Evolutionary conservation across 2,329 filamentous ascomycete species (phyloP).

Genomic region (Rhytidhysteron rufulum): DNA sequence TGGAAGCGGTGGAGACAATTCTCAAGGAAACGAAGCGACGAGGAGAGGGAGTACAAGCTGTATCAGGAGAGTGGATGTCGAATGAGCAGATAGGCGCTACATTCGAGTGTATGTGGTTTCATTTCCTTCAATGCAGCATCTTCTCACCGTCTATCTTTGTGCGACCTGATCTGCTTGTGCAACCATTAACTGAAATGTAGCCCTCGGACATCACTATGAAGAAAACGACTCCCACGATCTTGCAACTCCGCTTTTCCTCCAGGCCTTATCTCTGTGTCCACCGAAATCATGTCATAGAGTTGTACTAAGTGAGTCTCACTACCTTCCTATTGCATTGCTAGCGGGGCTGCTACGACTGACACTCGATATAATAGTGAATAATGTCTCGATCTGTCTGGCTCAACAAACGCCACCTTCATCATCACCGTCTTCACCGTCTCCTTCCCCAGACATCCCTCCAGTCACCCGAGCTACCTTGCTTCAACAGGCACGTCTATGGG

Average conservation of each 20-base stretch:
- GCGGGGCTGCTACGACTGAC: constrained; percentile 4
- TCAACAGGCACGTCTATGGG: constrained; percentile 72
- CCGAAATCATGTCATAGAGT: constrained; percentile 69
- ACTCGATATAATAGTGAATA: constrained; percentile 60
- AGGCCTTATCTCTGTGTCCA: constrained; percentile 69
- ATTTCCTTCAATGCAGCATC: constrained; percentile 3
- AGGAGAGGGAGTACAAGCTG: constrained; percentile 63
- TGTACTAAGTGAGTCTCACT: constrained; percentile 60
- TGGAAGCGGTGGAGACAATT: constrained; percentile 77
- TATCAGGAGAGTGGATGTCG: constrained; percentile 68
- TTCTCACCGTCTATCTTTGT: constrained; percentile 7
- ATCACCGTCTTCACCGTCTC: constrained; percentile 28
- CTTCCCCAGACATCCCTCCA: constrained; percentile 32
- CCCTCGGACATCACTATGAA: constrained; percentile 74
- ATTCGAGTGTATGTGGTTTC: constrained; percentile 57
- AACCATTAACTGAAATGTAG: constrained; percentile 39
- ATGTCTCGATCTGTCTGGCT: constrained; percentile 69
- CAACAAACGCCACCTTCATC: constrained; percentile 52
- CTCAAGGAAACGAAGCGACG: constrained; percentile 71
- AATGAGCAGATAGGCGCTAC: constrained; percentile 69
- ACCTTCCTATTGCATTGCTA: constrained; percentile 7
- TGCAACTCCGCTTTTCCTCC: constrained; percentile 80
- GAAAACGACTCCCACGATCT: constrained; percentile 72
- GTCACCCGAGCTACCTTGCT: constrained; percentile 60
- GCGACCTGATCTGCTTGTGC: constrained; percentile 5